phyloP scores from a whole-genome alignment of 139 green algal species.

The Nannochloris sp. region DNA sequence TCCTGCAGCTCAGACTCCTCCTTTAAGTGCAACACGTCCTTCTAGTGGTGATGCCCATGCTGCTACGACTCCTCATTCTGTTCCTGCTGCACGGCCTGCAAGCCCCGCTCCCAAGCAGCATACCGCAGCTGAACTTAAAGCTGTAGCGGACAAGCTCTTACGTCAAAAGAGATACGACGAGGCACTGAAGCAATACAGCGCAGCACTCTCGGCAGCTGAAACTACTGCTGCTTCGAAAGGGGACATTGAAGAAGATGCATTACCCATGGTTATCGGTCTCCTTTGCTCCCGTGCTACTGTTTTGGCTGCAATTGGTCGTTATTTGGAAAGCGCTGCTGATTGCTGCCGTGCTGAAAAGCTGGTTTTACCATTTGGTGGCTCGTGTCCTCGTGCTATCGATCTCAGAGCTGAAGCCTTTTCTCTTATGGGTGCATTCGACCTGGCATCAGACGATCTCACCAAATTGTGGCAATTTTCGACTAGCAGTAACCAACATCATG shows the following conservation, averaged over 20 bases:
- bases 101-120: background rate
- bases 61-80: too few species aligned
- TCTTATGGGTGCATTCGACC: slow-evolving; percentile 16
- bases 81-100: too few species aligned
- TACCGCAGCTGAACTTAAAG: background rate
- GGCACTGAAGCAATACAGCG: background rate
- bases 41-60: too few species aligned
- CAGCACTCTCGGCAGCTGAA: background rate
- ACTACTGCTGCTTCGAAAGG: too few species aligned
- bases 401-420: slow-evolving; percentile 19
- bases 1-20: too few species aligned
- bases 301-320: slow-evolving; percentile 20
- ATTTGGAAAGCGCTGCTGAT: slow-evolving; percentile 56
- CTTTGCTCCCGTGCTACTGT: slow-evolving; percentile 60
- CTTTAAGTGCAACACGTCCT: too few species aligned
- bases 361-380: slow-evolving; percentile 31
- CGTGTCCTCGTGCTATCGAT: slow-evolving; percentile 29
- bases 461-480: slow-evolving; percentile 6
- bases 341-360: slow-evolving; percentile 49
- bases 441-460: slow-evolving; percentile 6
- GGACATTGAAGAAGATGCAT: slow-evolving; percentile 1
- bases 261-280: slow-evolving; percentile 51
- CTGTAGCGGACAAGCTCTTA: background rate
- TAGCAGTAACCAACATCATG: too few species aligned
- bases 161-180: background rate